Conservation (phyloP, 2,329 filamentous ascomycete species). For the Clarireedia homoeocarpa region DNA sequence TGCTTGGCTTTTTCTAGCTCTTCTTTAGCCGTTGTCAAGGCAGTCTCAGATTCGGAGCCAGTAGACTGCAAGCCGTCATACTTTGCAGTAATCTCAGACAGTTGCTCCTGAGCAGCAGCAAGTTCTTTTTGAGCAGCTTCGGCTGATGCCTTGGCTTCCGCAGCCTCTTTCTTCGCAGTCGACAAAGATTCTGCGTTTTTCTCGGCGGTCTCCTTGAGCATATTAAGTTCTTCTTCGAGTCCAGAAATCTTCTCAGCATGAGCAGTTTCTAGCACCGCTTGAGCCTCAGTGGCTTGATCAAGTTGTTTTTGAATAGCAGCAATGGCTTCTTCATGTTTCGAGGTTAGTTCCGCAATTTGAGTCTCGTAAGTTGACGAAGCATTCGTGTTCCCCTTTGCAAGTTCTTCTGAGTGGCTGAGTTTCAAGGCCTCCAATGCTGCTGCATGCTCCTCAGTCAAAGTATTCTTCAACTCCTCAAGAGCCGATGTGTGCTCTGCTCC, state of each 20-base stretch:
- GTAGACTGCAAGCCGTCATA: constrained; percentile 37
- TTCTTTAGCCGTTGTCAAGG: constrained; percentile 34
- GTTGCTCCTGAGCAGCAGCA: constrained; percentile 32
- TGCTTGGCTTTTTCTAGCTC: constrained; percentile 33
- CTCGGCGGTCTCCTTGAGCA: constrained; percentile 41
- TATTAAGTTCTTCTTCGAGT: constrained; percentile 37
- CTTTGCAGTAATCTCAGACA: constrained; percentile 17
- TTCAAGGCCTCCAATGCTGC: constrained; percentile 43
- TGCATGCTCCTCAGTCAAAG: constrained; percentile 43
- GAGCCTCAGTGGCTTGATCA: constrained; percentile 42
- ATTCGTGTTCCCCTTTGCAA: constrained; percentile 39
- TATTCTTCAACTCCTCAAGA: constrained; percentile 42
- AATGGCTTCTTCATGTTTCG: constrained; percentile 40
- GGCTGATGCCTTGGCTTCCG: constrained; percentile 41
- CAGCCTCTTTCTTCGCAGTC: constrained; percentile 33
- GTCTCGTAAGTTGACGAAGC: constrained; percentile 39
- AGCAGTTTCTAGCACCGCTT: constrained; percentile 37
- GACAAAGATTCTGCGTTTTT: constrained; percentile 16
- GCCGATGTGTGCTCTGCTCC: constrained; percentile 16
- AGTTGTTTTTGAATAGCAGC: constrained; percentile 48
- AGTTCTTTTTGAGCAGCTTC: constrained; percentile 35
- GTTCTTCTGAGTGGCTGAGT: constrained; percentile 42
- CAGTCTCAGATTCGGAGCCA: constrained; percentile 33
- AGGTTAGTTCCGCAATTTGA: constrained; percentile 42
- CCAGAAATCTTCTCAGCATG: constrained; percentile 38